These are phyloP conservation scores for Westerdykella aurantiaca DNA, from an alignment of 2,329 filamentous ascomycete species.

Conservation along the genomic window DNA sequence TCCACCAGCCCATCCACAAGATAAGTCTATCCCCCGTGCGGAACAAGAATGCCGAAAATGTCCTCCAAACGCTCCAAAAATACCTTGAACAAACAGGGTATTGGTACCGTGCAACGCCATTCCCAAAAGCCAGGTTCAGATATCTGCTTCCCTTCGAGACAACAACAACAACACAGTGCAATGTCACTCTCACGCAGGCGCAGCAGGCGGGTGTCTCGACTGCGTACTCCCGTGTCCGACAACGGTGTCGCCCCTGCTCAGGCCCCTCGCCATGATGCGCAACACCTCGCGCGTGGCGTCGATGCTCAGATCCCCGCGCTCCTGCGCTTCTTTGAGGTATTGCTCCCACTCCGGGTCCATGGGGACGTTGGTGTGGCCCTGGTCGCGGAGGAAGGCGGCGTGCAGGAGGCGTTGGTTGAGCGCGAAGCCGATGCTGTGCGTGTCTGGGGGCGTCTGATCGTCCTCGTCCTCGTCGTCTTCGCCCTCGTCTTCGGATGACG, in stretches of 20 bases:
- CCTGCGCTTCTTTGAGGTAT: constrained; percentile 65
- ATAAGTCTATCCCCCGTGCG: too few relatives aligned
- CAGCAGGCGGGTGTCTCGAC: constrained; percentile 14
- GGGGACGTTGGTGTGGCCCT: constrained; percentile 52
- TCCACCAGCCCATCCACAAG: too few relatives aligned
- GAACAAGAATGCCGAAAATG: too few relatives aligned
- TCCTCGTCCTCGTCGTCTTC: constrained; percentile 42
- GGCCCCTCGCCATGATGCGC: constrained; percentile 25
- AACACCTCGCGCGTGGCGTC: constrained; percentile 30
- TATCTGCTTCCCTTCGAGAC: too few relatives aligned
- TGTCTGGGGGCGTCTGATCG: constrained; percentile 16
- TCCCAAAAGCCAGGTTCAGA: too few relatives aligned
- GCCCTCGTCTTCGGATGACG: constrained; percentile 20
- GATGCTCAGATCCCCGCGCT: constrained; percentile 48
- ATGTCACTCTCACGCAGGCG: constrained; percentile 7
- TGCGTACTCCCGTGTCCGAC: constrained; percentile 7
- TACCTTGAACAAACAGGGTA: too few relatives aligned
- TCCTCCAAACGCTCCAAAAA: too few relatives aligned
- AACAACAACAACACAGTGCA: too few relatives aligned
- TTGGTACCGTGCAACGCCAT: too few relatives aligned
- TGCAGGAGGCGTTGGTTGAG: constrained; percentile 59
- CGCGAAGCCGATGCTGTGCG: constrained; percentile 55
- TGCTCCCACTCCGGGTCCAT: constrained; percentile 70
- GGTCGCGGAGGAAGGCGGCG: constrained; percentile 57
- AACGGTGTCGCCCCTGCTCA: constrained; percentile 18